Base-by-base conservation (phyloP, 2,329 filamentous ascomycete species). In the Microcyclosporella mali region DNA sequence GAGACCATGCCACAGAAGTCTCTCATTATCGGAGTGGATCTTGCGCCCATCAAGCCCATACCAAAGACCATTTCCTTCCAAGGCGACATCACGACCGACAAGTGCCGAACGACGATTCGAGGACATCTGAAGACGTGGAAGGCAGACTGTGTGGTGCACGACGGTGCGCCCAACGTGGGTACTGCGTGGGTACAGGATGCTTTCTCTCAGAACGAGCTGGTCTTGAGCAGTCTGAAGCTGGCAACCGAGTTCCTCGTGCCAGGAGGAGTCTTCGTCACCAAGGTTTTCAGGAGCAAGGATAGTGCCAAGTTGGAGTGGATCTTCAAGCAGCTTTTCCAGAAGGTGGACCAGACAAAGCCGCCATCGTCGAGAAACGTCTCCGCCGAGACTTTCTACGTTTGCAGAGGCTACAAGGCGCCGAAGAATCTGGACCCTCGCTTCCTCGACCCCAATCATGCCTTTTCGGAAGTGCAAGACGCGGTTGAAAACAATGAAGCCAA, bases 371-470 rank as follows among this genome's bases (percentile, higher is more conserved):
- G 92, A 72, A 95, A 94, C 59, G 90, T 98, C 40, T 95, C 88
- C 6, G 92, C 92, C 53, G 92, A 98, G 72, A 97, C 97, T 31
- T 98, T 98, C 71, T 90, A 97, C 51, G 92, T 98, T 27, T 97
- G 90, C 68, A 81, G 84, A 53, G 92, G 90, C 15, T 98, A 81
- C 74, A 97, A 95, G 69, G 90, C 90, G 0, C 92, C 92, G 3
- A 97, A 95, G 69, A 78, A 81, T 51, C 79, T 98, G 46, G 92
- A 98, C 60, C 88, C 90, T 8, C 86, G 86, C 54, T 94, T 98
- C 63, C 73, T 98, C 40, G 92, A 98, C 59, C 81, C 92, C 4
- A 81, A 81, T 52, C 80, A 85, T 44, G 92, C 97, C 21, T 98
- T 98, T 60, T 89, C 89, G 25, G 92, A 98, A 65, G 71, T 95